Conservation (phyloP, 768 basidiomycete species). For the Auricularia heimuer region DNA sequence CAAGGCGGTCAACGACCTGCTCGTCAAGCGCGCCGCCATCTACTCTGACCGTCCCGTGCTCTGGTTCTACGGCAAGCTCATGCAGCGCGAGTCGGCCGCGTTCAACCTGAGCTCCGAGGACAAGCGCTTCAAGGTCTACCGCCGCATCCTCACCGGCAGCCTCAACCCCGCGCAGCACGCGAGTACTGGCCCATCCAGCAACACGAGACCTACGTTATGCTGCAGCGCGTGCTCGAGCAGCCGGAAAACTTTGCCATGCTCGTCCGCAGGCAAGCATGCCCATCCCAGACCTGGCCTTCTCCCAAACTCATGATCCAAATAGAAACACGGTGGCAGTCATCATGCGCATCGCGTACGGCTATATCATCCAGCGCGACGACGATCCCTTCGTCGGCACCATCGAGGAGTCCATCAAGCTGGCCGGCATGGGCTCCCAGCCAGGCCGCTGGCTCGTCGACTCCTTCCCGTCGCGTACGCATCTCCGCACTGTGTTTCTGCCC, state of each 20-base stretch:
- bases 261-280: constrained; percentile 26
- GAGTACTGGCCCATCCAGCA: constrained; percentile 29
- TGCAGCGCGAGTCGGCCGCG: constrained; percentile 30
- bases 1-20: constrained; percentile 6
- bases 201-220: constrained; percentile 25
- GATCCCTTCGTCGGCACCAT: constrained; percentile 15
- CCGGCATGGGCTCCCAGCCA: constrained; percentile 18
- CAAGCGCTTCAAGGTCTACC: constrained; percentile 30
- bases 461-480: constrained; percentile 27
- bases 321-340: constrained; percentile 11
- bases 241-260: constrained; percentile 28
- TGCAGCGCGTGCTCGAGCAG: constrained; percentile 22
- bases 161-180: constrained; percentile 26
- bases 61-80: constrained; percentile 19
- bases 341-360: constrained; percentile 23
- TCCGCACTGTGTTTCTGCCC: neutral
- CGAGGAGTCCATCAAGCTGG: constrained; percentile 23
- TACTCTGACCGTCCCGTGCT: constrained; percentile 10
- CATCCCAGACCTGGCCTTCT: too few relatives aligned
- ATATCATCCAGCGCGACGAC: constrained; percentile 13
- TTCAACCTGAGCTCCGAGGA: constrained; percentile 36
- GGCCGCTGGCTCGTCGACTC: constrained; percentile 32
- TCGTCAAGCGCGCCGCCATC: constrained; percentile 9
- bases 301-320: too few relatives aligned
- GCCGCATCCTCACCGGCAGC: constrained; percentile 30